These are phyloP conservation scores for Rhipidocladum racemiflorum DNA, from an alignment of 176 grass and related monocot genomes.

Conservation along the genomic window DNA sequence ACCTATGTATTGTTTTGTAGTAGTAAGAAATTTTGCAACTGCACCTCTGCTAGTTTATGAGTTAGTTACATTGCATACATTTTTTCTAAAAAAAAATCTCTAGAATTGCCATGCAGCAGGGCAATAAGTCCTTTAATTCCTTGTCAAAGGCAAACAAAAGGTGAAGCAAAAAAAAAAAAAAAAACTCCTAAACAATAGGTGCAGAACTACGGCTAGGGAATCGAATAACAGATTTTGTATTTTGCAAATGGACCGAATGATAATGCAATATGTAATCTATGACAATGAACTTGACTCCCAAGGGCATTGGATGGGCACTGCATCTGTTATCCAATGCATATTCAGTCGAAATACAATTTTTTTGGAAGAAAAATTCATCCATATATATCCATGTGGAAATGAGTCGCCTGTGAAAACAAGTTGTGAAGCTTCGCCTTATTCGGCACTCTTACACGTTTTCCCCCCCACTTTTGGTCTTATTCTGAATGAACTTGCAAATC, in stretches of 20 bases:
- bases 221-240: background rate
- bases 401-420: no score
- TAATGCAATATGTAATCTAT: background rate
- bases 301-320: background rate
- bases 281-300: background rate
- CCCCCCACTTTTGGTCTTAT: no score
- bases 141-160: background rate
- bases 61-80: background rate
- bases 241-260: background rate
- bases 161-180: background rate
- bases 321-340: background rate
- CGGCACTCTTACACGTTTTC: no score
- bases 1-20: no score
- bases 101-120: background rate
- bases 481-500: no score
- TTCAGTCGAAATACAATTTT: background rate
- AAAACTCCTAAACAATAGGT: no score
- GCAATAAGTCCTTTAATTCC: background rate
- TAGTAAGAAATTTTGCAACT: background rate
- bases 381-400: background rate
- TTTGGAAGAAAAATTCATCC: no score
- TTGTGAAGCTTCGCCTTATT: no score
- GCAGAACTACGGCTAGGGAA: background rate
- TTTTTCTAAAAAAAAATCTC: background rate
- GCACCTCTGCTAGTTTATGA: background rate